These are phyloP conservation scores for Aureobasidium lini DNA, from an alignment of 2,329 filamentous ascomycete species.

Conservation along the genomic window DNA sequence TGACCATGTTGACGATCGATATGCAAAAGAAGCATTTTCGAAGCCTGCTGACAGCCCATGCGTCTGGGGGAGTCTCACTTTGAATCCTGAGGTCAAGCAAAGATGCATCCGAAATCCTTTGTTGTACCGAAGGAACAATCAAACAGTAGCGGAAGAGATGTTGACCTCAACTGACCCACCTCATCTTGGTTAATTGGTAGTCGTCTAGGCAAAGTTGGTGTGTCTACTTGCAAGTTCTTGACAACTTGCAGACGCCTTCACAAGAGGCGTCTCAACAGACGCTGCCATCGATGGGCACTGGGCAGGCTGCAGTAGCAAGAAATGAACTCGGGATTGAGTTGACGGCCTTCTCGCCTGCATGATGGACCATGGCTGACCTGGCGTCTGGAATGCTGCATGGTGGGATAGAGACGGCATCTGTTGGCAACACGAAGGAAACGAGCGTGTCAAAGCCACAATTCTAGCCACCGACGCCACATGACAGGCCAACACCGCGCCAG, in stretches of 20 bases:
- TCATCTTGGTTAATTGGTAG: not conserved
- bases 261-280: not conserved
- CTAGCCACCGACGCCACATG: not conserved
- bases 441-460: not conserved
- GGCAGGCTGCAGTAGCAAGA: not conserved
- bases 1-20: not conserved
- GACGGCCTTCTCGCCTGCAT: not conserved
- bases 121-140: not conserved
- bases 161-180: not conserved
- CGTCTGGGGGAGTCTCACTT: not conserved
- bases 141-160: not conserved
- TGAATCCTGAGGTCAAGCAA: not conserved
- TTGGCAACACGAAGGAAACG: slow-evolving; percentile 4
- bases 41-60: not conserved
- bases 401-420: not conserved
- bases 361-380: not conserved
- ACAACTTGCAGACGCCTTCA: too few species aligned
- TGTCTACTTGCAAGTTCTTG: too few species aligned
- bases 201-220: too few species aligned
- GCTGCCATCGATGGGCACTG: too few species aligned
- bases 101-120: not conserved
- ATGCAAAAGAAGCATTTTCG: slow-evolving; percentile 7
- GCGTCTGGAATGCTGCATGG: not conserved
- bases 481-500: not conserved
- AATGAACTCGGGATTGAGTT: not conserved